Evolutionary conservation across 345 rosid genomes (phyloP), one percentile per base, ranked within the genome.

Genomic region (Toxicodendron radicans): DNA sequence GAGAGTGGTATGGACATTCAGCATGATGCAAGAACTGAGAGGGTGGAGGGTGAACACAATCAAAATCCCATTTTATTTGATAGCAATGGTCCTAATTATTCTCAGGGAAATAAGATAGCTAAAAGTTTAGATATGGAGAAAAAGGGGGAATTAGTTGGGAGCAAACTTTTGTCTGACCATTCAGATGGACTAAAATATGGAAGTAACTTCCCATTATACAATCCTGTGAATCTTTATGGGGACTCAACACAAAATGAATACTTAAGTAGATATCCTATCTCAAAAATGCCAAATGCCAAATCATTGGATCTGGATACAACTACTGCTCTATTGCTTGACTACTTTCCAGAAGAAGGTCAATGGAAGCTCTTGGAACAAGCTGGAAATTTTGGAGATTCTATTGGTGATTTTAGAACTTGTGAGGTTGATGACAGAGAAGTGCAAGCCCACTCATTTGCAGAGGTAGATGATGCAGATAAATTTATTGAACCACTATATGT

Each of bases 331-430:
- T 85, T 91, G 71, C 89, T 95, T 53, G 94, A 95, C 88, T 95
- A 92, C 75, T 78, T 86, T 76, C 96, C 97, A 35, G 99, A 95
- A 83, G 99, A 90, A 74, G 95, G 93, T 73, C 87, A 90, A 73
- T 92, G 97, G 97, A 92, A 85, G 81, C 93, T 95, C 61, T 74
- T 88, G 82, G 95, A 92, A 82, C 91, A 84, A 71, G 86, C 91
- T 16, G 87, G 81, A 74, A 78, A 66, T 73, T 51, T 56, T 69
- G 79, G 67, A 67, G 83, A 85, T 67, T 62, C 81, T 79, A 58
- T 45, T 52, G 79, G 30, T 53, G 85, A 76, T 73, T 80, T 43
- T 38, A 38, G 43, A 73, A 73, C 80, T 74, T 35, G 32, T 66
- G 80, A 79, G 73, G 83, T 38, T 57, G 68, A 59, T n/a, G 71